phyloP scores from a whole-genome alignment of 257 asterid genomes.

The Gentiana straminea region DNA sequence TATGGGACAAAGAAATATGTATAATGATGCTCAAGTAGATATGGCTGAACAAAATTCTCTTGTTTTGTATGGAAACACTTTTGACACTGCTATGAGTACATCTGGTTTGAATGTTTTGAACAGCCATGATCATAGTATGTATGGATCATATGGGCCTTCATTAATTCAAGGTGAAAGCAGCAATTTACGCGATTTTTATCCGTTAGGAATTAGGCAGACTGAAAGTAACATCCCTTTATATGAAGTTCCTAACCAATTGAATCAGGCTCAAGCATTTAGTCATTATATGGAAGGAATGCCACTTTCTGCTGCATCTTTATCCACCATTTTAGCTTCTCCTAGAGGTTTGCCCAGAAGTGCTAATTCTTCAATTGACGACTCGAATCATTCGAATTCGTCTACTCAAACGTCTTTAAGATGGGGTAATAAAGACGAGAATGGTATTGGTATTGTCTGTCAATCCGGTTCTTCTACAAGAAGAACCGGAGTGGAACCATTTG shows the following conservation, averaged over 20 bases:
- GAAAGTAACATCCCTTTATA: conserved; percentile 16
- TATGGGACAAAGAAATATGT: conserved; percentile 10
- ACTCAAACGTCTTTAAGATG: conserved; percentile 20
- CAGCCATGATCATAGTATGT: conserved; percentile 20
- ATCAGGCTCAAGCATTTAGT: conserved; percentile 11
- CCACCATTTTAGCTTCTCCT: conserved; percentile 18
- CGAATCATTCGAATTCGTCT: conserved; percentile 17
- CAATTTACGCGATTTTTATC: conserved; percentile 18
- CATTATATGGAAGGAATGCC: conserved; percentile 27
- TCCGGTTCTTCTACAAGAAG: conserved; percentile 9
- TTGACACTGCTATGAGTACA: conserved; percentile 19
- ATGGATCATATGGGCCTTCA: conserved; percentile 28
- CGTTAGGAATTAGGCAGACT: conserved; percentile 15
- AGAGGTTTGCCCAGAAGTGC: conserved; percentile 16
- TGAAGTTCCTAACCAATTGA: conserved; percentile 23
- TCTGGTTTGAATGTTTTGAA: conserved; percentile 16
- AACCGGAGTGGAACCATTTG: conserved; percentile 19
- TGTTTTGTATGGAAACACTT: conserved; percentile 22
- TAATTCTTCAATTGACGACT: conserved; percentile 14
- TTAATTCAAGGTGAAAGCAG: conserved; percentile 24
- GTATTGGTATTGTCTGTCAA: conserved; percentile 7
- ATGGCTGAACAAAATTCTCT: conserved; percentile 22
- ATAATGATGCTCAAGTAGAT: not conserved
- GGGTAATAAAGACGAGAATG: conserved; percentile 15
- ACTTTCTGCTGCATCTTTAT: conserved; percentile 17